These are phyloP conservation scores for Bryoglossum gracile DNA, from an alignment of 495 filamentous ascomycete species.

Conservation along the genomic window DNA sequence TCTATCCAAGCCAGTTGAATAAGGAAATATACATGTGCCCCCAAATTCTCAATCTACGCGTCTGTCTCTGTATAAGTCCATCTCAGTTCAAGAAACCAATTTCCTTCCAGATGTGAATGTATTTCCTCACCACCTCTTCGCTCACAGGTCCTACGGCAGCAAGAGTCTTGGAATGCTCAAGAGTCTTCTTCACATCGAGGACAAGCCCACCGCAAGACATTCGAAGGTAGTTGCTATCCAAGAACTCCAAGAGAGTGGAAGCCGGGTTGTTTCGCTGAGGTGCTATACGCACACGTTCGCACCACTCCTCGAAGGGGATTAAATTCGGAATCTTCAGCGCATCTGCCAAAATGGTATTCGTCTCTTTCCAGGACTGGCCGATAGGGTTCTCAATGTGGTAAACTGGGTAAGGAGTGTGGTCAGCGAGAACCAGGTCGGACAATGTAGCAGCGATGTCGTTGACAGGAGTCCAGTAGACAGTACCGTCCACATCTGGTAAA, in stretches of 20 bases:
- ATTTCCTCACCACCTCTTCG: conserved; percentile 33
- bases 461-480: conserved; percentile 43
- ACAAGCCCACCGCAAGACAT: conserved; percentile 49
- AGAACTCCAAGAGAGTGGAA: conserved; percentile 36
- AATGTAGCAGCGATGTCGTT: conserved; percentile 36
- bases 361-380: conserved; percentile 40
- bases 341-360: conserved; percentile 34
- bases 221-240: conserved; percentile 41
- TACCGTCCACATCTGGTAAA: conserved; percentile 37
- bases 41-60: too few relatives aligned
- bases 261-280: conserved; percentile 44
- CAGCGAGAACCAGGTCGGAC: conserved; percentile 30
- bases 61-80: too few relatives aligned
- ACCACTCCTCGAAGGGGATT: conserved; percentile 42
- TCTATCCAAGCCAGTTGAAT: too few relatives aligned
- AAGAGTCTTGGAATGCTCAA: conserved; percentile 40
- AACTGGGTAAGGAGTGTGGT: conserved; percentile 29
- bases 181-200: conserved; percentile 32
- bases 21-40: too few relatives aligned
- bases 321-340: conserved; percentile 35
- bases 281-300: conserved; percentile 38
- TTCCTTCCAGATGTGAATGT: conserved; percentile 37
- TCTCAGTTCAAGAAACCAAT: conserved; percentile 9
- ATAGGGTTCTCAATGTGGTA: conserved; percentile 53
- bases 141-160: conserved; percentile 30